These are phyloP conservation scores for Trypanosoma melophagium DNA, from an alignment of 208 protist genomes.

Conservation along the genomic window DNA sequence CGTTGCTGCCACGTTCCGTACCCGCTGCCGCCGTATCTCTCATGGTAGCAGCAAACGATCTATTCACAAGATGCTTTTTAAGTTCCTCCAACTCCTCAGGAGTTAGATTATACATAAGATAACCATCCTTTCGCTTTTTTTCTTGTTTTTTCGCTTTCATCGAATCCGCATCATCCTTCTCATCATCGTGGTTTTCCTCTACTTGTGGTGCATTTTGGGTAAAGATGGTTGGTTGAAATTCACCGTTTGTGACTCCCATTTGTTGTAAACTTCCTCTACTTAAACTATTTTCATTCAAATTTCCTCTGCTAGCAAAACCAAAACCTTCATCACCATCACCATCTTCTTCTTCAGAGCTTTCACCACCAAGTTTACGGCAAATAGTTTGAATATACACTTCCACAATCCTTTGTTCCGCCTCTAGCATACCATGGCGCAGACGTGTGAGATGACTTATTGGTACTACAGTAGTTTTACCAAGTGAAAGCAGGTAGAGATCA, in stretches of 20 bases:
- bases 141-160: conserved; percentile 5
- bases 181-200: neutral
- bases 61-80: conserved; percentile 44
- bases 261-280: neutral
- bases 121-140: conserved; percentile 70
- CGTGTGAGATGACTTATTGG: conserved; percentile 78
- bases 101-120: conserved; percentile 82
- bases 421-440: conserved; percentile 75
- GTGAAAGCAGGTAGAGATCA: conserved; percentile 80
- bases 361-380: conserved; percentile 61
- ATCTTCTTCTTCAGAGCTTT: conserved; percentile 35
- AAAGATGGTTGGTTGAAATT: neutral
- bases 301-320: conserved; percentile 20
- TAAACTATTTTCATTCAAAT: neutral
- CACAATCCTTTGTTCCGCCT: conserved; percentile 69
- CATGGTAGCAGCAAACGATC: neutral
- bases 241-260: neutral
- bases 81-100: conserved; percentile 68
- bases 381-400: conserved; percentile 87
- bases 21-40: neutral
- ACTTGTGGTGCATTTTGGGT: neutral
- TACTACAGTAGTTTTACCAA: conserved; percentile 75
- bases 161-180: neutral
- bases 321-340: conserved; percentile 19
- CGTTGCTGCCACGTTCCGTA: conserved; percentile 3